Base-by-base conservation (phyloP, 805 yeast genomes). In the Starmera pachycereana region DNA sequence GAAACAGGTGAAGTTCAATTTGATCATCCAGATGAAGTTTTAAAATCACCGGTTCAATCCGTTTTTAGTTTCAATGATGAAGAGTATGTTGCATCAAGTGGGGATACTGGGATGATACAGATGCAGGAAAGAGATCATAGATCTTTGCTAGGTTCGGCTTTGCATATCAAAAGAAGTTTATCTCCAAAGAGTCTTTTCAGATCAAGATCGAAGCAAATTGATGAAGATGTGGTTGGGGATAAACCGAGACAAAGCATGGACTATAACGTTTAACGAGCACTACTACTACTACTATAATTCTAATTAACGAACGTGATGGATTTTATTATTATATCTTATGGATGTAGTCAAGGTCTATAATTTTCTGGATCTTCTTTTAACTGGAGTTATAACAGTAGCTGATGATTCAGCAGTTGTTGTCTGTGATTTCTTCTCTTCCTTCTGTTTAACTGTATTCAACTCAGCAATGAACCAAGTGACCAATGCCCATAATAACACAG, bases 381-480 rank as follows among this genome's bases (percentile, higher is more conserved):
- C 9, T 5, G 33, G 8, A 6, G 31, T 33, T 16, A 16, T 16
- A 10, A 35, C 9, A 12, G 25, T 8, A 9, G 40, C 9, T 13
- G 29, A 28, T 32, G 36, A 10, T 27, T 29, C n/a, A 11, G 14
- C 35, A 16, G n/a, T 16, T 18, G 16, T 10, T 10, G 14, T 33
- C 42, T 38, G 6, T 7, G 9, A 6, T 7, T 8, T 22, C 22
- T 51, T 46, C 42, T 49, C 52, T 41, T 48, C 60, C 46, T 65
- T 54, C 40, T 64, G 66, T 41, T 65, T 63, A 4, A 48, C 55
- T 40, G 68, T 65, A 14, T 64, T 58, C 53, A 87, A 57, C 60
- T 89, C 97, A 10, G 58, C 56, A 12, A 89, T 74, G 54, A 90
- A 92, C 98, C 98, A 92, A 12, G 88, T 74, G 39, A 90, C 79